Base-by-base conservation (phyloP, 495 filamentous ascomycete genomes). In the Coniosporium apollinis region DNA sequence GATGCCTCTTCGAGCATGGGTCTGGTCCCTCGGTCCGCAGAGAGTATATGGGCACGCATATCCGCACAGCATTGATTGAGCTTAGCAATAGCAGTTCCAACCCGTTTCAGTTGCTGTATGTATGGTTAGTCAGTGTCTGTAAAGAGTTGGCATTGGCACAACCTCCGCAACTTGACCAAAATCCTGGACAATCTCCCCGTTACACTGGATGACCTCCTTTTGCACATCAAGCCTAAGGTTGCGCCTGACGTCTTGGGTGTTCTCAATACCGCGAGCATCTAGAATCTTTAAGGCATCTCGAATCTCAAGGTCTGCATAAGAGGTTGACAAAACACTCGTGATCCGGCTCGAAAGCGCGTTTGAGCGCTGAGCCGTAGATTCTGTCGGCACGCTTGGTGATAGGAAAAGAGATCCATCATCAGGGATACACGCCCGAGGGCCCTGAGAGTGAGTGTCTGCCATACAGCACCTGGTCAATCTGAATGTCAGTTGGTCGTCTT, bases 161-260 rank as follows among this genome's bases (percentile, higher is more conserved):
- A 92, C 83, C 72, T 91, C 82, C 28, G 86, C 83, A 26, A 99
- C 84, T 43, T 76, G 69, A 18, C 83, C 80, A 60, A 96, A 96
- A 49, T 94, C 87, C 35, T 67, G 61, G 33, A 99, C 74, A 38
- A 99, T 82, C 38, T 84, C 76, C 21, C 76, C 85, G 74, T 96
- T 94, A 58, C 82, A 82, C 39, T 87, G 72, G 30, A 94, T 82
- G 21, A 94, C 79, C 54, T 96, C 85, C 46, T 81, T 85, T 55
- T 96, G 85, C 2, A 91, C 67, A 56, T 93, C 79, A 1, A 92
- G 57, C 20, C 84, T 70, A 9, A 96, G 57, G 43, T 79, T 75
- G 20, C 89, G 72, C 8, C 89, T 67, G 14, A 78, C 78, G 41
- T 91, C 82, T 5, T 78, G 62, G 5, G 70, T 84, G 49, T 94